Evolutionary conservation across 345 rosid genomes (phyloP), one percentile per base, ranked within the genome.

Genomic region (Orychophragmus violaceus): DNA sequence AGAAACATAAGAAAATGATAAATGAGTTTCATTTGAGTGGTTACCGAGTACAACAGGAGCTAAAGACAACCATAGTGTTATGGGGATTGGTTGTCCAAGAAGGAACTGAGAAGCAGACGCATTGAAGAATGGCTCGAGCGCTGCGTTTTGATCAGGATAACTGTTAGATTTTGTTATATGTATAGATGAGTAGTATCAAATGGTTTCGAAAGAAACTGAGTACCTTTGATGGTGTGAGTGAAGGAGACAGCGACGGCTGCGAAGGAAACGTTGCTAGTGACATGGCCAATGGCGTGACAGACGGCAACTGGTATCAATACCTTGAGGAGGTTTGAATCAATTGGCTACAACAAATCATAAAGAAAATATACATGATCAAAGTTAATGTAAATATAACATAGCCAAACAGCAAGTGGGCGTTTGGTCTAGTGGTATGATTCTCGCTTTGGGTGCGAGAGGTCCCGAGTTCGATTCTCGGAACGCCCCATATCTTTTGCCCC

Each of bases 191-290:
- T 45, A 36, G 45, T n/a, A 21, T 49, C 36, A 58, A 21, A 33
- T n/a, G 21, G 21, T 59, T 10, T 8, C 36, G 30, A 32, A 46
- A 54, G 19, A 35, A 27, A 50, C 0, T 33, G 24, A 35, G 51
- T 36, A 86, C 98, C 98, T 88, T 93, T 90, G 72, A 90, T 44
- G 29, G 99, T 93, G 79, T 90, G 98, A 10, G 97, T 85, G 85
- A 93, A 93, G 49, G 99, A 93, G 72, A 93, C 97, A 55, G 99
- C 99, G 54, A 93, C 99, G 5, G 99, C 99, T 0, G 99, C 97
- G 65, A 93, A 90, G 9, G 97, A 90, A 61, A 93, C 91, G 41
- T 93, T 94, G 76, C 92, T 86, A 17, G 94, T 94, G 29, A 94
- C 95, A 71, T 94, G 99, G 19, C 99, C 99, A 8, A 94, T 3